Percentiles rank a stretch among this genome's conserved stretches.
Conservation (phyloP, 768 basidiomycete species). For the Podaxis mareebaensis region DNA sequence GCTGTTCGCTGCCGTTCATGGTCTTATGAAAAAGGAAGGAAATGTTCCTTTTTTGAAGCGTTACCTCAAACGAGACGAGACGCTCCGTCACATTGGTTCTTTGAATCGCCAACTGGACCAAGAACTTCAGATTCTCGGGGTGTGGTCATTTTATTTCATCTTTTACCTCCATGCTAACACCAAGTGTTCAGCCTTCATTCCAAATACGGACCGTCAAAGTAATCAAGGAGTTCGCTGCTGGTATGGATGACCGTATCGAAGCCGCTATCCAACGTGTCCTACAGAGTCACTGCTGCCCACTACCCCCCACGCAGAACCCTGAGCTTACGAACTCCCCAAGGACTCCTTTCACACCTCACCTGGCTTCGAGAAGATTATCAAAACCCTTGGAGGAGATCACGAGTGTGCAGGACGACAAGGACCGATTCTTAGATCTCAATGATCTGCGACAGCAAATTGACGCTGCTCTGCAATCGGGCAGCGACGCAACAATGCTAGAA, state of each 20-base stretch:
- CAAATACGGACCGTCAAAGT: slow-evolving; percentile 53
- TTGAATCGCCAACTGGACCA: slow-evolving; percentile 59
- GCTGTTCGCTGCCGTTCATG: slow-evolving; percentile 43
- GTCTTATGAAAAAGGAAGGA: slow-evolving; percentile 58
- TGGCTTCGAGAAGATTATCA: neutral
- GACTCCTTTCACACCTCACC: slow-evolving; percentile 12
- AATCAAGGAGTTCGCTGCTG: slow-evolving; percentile 34
- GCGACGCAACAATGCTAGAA: slow-evolving; percentile 62
- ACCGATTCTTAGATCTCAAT: slow-evolving; percentile 53
- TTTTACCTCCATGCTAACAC: neutral
- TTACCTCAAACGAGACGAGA: slow-evolving; percentile 75
- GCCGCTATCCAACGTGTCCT: slow-evolving; percentile 40
- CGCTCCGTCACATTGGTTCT: slow-evolving; percentile 47
- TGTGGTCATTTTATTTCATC: slow-evolving; percentile 24
- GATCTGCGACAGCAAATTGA: slow-evolving; percentile 87
- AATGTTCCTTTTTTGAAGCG: slow-evolving; percentile 75
- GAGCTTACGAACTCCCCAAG: slow-evolving; percentile 6
- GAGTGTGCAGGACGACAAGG: slow-evolving; percentile 14
- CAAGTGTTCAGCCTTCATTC: slow-evolving; percentile 27
- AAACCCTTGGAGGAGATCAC: slow-evolving; percentile 13
- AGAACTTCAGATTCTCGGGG: slow-evolving; percentile 58
- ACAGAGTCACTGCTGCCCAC: slow-evolving; percentile 31
- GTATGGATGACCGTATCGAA: slow-evolving; percentile 40
- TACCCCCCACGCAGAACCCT: neutral
- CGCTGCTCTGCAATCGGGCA: slow-evolving; percentile 76